These are phyloP conservation scores for Colletotrichum liriopes DNA, from an alignment of 2,329 filamentous ascomycete genomes.

Conservation along the genomic window DNA sequence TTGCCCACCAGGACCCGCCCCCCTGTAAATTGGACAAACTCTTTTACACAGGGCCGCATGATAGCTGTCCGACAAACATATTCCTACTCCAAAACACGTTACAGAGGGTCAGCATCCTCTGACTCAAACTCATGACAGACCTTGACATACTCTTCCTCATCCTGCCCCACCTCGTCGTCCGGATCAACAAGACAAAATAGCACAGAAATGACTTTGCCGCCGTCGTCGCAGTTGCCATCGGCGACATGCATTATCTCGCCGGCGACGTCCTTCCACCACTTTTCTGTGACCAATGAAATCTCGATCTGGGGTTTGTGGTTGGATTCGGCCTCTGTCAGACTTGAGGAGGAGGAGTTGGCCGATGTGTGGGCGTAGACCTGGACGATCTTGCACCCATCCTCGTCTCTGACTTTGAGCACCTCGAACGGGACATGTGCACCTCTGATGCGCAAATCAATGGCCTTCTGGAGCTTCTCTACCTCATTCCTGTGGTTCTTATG, in stretches of 20 bases:
- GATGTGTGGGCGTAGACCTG: not conserved
- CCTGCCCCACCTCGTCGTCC: not conserved
- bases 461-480: not conserved
- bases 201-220: not conserved
- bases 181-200: not conserved
- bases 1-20: not conserved
- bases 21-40: not conserved
- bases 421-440: not conserved
- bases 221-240: not conserved
- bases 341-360: not conserved
- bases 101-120: not conserved
- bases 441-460: not conserved
- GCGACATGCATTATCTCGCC: conserved; percentile 2
- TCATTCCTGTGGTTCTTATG: not conserved
- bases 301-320: not conserved
- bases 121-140: not conserved
- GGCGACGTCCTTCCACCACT: not conserved
- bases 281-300: not conserved
- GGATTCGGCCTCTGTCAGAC: too few species aligned
- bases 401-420: not conserved
- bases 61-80: not conserved
- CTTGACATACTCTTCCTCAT: not conserved
- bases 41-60: not conserved
- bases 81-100: not conserved
- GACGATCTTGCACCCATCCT: not conserved